Evolutionary conservation across 2,329 filamentous ascomycete species (phyloP).

Genomic region (Podosphaera leucotricha): DNA sequence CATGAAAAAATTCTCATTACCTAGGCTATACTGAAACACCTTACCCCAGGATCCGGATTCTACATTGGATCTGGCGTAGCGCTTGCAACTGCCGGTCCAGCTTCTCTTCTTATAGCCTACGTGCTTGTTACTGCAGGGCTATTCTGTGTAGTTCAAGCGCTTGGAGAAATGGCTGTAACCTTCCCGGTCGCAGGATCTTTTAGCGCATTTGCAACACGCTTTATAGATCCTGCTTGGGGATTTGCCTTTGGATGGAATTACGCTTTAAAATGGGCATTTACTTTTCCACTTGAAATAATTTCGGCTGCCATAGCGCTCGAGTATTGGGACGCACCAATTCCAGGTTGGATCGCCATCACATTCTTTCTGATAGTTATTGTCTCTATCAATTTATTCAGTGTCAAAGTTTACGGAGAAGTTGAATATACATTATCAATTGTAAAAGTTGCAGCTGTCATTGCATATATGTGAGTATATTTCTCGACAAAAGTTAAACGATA

Average conservation of each 20-base stretch:
- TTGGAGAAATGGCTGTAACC: constrained; percentile 76
- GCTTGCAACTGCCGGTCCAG: constrained; percentile 50
- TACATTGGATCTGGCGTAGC: constrained; percentile 66
- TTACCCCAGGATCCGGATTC: constrained; percentile 45
- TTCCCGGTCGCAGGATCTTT: constrained; percentile 96
- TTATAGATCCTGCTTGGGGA: constrained; percentile 87
- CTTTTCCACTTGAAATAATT: constrained; percentile 67
- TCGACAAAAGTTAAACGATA: background rate
- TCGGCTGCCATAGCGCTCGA: constrained; percentile 63
- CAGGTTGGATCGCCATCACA: constrained; percentile 60
- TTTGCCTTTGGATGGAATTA: constrained; percentile 96
- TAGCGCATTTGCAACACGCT: constrained; percentile 73
- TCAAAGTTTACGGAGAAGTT: constrained; percentile 72
- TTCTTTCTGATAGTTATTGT: constrained; percentile 60
- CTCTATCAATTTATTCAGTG: constrained; percentile 64
- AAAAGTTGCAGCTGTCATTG: constrained; percentile 70
- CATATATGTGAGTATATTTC: constrained; percentile 48
- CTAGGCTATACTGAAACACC: constrained; percentile 3
- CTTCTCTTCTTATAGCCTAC: constrained; percentile 58
- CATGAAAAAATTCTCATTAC: background rate
- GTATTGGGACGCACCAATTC: constrained; percentile 56
- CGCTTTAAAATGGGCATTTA: constrained; percentile 64
- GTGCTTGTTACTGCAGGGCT: constrained; percentile 61
- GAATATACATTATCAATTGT: constrained; percentile 73
- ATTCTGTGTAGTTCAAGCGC: constrained; percentile 74